A percentile compares a stretch with the other conserved stretches of the same genome.
These are phyloP conservation scores for Tritrichomonas foetus DNA, from an alignment of 208 protist genomes.

Conservation along the genomic window DNA sequence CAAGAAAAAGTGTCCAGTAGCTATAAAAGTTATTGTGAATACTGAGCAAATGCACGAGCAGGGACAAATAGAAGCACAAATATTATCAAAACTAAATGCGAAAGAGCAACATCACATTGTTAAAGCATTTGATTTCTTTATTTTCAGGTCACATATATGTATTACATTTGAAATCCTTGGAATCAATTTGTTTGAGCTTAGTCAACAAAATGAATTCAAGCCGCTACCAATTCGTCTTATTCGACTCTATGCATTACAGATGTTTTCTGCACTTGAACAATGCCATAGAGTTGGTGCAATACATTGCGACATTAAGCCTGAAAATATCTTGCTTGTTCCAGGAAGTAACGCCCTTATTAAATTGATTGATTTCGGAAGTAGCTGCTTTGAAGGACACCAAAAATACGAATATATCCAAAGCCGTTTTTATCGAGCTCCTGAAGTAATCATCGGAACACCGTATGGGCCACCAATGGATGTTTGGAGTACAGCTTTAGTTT, in stretches of 20 bases:
- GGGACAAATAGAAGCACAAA: not conserved
- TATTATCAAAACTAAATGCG: not conserved
- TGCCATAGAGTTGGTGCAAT: not conserved
- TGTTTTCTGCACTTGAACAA: not conserved
- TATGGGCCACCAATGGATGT: constrained; percentile 61
- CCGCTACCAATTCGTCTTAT: not conserved
- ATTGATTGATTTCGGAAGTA: constrained; percentile 12
- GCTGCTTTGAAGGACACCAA: not conserved
- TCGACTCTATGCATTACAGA: not conserved
- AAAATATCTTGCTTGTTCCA: not conserved
- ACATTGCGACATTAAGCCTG: constrained; percentile 23
- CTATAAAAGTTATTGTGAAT: constrained; percentile 65
- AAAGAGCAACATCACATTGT: not conserved
- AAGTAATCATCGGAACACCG: constrained; percentile 57
- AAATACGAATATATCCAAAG: constrained; percentile 53
- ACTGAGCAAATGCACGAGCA: constrained; percentile 51
- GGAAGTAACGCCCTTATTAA: not conserved
- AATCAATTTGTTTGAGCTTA: not conserved
- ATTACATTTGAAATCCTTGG: not conserved
- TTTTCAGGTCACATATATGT: not conserved
- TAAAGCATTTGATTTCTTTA: not conserved
- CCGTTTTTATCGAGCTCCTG: constrained; percentile 60
- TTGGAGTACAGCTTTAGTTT: constrained; percentile 57
- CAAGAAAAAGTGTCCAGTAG: constrained; percentile 61
- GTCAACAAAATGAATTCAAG: not conserved